Evolutionary conservation across 2,329 filamentous ascomycete species (phyloP).

Genomic region (Fonsecaea pedrosoi): DNA sequence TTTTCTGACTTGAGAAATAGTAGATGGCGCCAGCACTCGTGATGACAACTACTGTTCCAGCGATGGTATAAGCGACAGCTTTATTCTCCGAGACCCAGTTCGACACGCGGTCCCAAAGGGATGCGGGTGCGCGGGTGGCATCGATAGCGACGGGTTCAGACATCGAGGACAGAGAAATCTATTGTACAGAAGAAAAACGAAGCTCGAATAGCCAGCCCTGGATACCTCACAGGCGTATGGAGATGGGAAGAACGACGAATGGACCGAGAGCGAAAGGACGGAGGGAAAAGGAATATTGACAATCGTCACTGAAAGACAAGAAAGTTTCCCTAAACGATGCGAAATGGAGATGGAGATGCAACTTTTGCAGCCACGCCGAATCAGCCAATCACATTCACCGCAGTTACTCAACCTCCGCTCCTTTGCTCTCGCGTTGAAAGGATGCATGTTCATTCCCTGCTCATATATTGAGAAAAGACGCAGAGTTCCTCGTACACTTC

Average conservation of each 20-base stretch:
- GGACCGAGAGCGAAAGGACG: neutral
- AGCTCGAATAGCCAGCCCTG: neutral
- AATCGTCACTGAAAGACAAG: constrained; percentile 3
- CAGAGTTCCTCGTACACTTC: neutral
- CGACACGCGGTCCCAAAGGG: constrained; percentile 87
- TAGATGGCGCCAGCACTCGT: constrained; percentile 92
- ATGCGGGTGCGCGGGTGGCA: constrained; percentile 58
- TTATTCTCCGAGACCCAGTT: constrained; percentile 96
- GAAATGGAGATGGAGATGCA: constrained; percentile 6
- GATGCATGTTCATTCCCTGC: neutral
- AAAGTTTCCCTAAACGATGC: constrained; percentile 1
- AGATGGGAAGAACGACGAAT: constrained; percentile 3
- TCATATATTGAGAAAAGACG: neutral
- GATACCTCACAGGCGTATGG: neutral
- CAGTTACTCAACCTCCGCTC: neutral
- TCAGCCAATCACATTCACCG: constrained; percentile 1
- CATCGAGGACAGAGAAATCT: constrained; percentile 27
- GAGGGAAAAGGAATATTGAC: neutral
- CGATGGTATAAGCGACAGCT: constrained; percentile 92
- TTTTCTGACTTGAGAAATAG: constrained; percentile 70
- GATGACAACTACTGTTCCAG: constrained; percentile 88
- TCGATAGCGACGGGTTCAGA: constrained; percentile 32
- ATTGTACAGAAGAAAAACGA: constrained; percentile 17
- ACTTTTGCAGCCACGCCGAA: constrained; percentile 7
- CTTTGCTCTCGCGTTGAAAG: neutral